Conservation (phyloP, 2,329 filamentous ascomycete species). For the Aspergillus melleus region DNA sequence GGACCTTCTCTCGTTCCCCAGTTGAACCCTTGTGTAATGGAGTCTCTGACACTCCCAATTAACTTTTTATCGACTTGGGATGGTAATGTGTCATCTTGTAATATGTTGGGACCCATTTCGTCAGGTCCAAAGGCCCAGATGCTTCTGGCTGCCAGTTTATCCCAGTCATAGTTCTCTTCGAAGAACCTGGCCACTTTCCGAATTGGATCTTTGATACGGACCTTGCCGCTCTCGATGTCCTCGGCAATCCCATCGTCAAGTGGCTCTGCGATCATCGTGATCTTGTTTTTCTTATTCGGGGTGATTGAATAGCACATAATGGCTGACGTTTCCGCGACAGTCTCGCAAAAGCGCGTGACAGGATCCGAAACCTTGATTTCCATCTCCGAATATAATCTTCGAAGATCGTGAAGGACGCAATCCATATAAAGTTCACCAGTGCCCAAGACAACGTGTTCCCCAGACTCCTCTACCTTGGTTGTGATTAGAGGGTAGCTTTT, state of each 20-base stretch:
- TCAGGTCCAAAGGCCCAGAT: slow-evolving; percentile 99
- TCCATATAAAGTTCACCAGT: slow-evolving; percentile 99
- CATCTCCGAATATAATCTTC: slow-evolving; percentile 95
- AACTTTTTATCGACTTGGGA: slow-evolving; percentile 93
- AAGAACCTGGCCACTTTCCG: slow-evolving; percentile 96
- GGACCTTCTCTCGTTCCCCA: slow-evolving; percentile 96
- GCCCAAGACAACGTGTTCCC: slow-evolving; percentile 91
- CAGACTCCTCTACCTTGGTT: slow-evolving; percentile 97
- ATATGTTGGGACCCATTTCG: slow-evolving; percentile 88
- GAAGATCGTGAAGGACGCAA: slow-evolving; percentile 92
- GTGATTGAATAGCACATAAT: slow-evolving; percentile 98
- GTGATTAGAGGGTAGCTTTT: slow-evolving; percentile 95
- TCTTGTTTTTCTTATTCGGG: slow-evolving; percentile 98
- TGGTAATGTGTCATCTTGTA: slow-evolving; percentile 94
- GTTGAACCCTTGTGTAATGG: slow-evolving; percentile 91
- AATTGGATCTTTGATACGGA: slow-evolving; percentile 89
- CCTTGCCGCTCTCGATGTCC: slow-evolving; percentile 87
- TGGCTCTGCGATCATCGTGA: slow-evolving; percentile 97
- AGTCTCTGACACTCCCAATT: slow-evolving; percentile 82
- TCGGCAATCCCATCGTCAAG: slow-evolving; percentile 91
- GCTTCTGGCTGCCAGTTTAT: slow-evolving; percentile 87
- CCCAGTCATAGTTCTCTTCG: slow-evolving; percentile 95
- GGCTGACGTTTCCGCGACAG: slow-evolving; percentile 92
- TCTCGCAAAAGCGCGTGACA: slow-evolving; percentile 96
- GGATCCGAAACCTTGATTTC: slow-evolving; percentile 98